A percentile compares a stretch with the other conserved stretches of the same genome.
These are phyloP conservation scores for Ustulina deusta DNA, from an alignment of 2,329 filamentous ascomycete genomes.

Conservation along the genomic window DNA sequence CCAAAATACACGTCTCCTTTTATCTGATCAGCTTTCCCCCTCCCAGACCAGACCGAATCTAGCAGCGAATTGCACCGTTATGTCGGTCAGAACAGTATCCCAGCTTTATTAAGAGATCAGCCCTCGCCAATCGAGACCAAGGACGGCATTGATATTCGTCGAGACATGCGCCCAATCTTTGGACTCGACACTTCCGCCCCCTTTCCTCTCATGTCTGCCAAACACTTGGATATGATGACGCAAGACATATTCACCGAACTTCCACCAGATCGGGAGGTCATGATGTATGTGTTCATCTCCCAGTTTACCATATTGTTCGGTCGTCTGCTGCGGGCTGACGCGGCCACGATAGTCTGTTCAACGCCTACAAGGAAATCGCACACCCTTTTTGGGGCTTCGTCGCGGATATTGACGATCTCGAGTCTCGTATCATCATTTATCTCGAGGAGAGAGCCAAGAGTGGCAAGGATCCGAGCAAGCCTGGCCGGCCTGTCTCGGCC, in stretches of 20 bases:
- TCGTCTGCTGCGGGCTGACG: neutral
- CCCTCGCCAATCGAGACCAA: slow-evolving; percentile 64
- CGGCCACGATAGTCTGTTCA: slow-evolving; percentile 64
- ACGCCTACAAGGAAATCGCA: slow-evolving; percentile 74
- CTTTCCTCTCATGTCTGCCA: slow-evolving; percentile 74
- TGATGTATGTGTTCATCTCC: slow-evolving; percentile 65
- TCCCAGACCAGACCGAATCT: slow-evolving; percentile 64
- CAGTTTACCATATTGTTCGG: neutral
- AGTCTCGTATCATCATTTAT: slow-evolving; percentile 73
- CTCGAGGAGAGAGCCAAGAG: slow-evolving; percentile 72
- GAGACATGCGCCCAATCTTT: slow-evolving; percentile 74
- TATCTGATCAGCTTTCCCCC: slow-evolving; percentile 24
- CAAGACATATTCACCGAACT: slow-evolving; percentile 71
- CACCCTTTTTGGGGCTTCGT: slow-evolving; percentile 77
- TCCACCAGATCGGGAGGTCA: slow-evolving; percentile 73
- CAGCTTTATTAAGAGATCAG: slow-evolving; percentile 73
- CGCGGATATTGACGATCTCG: slow-evolving; percentile 73
- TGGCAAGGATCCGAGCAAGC: slow-evolving; percentile 60
- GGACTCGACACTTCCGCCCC: slow-evolving; percentile 74
- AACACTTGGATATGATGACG: slow-evolving; percentile 70
- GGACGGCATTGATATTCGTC: slow-evolving; percentile 68
- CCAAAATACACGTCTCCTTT: neutral
- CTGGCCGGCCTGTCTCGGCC: slow-evolving; percentile 67
- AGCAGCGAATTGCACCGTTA: slow-evolving; percentile 67
- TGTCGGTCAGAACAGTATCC: slow-evolving; percentile 75